Percentiles rank a stretch among this genome's conserved stretches.
These are phyloP conservation scores for Penicillium longicatenatum DNA, from an alignment of 495 filamentous ascomycete species.

Conservation along the genomic window DNA sequence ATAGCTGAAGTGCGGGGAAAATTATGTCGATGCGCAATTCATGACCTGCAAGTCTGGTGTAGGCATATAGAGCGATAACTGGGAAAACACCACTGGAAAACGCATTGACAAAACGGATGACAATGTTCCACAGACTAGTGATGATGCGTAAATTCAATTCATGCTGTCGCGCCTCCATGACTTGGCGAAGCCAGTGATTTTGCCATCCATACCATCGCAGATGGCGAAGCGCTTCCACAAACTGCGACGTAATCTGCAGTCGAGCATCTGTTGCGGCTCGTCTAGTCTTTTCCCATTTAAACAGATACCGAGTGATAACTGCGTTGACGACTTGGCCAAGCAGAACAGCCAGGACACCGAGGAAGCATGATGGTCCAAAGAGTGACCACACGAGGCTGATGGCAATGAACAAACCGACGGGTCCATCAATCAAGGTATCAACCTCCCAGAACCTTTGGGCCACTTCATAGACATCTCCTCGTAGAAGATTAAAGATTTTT, in stretches of 20 bases:
- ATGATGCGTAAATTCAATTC: constrained; percentile 69
- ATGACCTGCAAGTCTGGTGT: constrained; percentile 65
- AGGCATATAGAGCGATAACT: constrained; percentile 75
- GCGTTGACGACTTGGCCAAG: constrained; percentile 65
- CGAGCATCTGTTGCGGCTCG: constrained; percentile 69
- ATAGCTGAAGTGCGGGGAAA: constrained; percentile 80
- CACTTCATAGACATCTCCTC: constrained; percentile 79
- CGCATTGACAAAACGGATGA: constrained; percentile 62
- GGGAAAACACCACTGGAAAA: constrained; percentile 72
- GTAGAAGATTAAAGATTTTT: constrained; percentile 81
- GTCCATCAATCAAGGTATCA: constrained; percentile 63
- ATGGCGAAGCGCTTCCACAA: constrained; percentile 82
- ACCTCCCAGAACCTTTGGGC: constrained; percentile 84
- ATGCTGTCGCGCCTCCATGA: constrained; percentile 67
- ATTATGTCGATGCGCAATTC: constrained; percentile 73
- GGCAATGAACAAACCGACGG: constrained; percentile 68
- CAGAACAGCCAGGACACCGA: constrained; percentile 67
- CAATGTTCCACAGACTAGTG: constrained; percentile 59
- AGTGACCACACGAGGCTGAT: constrained; percentile 70
- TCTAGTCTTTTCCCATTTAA: constrained; percentile 64
- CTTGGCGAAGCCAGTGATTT: constrained; percentile 69
- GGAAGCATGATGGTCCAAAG: constrained; percentile 75
- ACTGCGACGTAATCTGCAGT: constrained; percentile 74
- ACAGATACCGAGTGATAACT: constrained; percentile 58
- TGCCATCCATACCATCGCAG: constrained; percentile 90